These are phyloP conservation scores for Pseudogymnoascus sp. DNA, from an alignment of 2,329 filamentous ascomycete species.

Conservation along the genomic window DNA sequence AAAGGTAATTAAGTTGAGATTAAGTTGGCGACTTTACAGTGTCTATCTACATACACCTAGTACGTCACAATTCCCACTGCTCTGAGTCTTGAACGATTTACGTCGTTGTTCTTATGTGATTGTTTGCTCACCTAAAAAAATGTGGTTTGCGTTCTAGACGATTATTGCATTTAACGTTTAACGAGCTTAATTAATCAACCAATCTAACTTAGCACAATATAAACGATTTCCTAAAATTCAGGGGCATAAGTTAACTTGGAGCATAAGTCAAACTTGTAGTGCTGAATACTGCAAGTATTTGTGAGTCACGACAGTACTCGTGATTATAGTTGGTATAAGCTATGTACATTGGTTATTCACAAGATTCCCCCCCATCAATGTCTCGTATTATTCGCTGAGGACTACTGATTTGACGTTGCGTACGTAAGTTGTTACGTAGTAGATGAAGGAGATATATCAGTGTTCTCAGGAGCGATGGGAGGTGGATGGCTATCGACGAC, in stretches of 20 bases:
- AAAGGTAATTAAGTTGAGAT: too few relatives aligned
- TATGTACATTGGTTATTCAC: constrained; percentile 5
- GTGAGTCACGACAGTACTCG: not conserved
- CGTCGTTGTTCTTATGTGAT: too few relatives aligned
- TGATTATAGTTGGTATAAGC: not conserved
- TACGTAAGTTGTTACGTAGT: not conserved
- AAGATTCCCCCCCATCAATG: not conserved
- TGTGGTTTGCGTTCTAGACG: too few relatives aligned
- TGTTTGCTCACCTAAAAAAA: too few relatives aligned
- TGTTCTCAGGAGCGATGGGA: not conserved
- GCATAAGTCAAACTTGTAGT: not conserved
- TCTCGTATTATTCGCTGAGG: not conserved
- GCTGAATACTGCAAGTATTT: not conserved
- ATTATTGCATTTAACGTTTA: too few relatives aligned
- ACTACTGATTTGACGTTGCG: not conserved
- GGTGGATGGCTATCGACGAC: not conserved
- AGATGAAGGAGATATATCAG: not conserved
- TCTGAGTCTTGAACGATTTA: too few relatives aligned
- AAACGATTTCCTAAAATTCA: too few relatives aligned
- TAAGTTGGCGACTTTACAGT: too few relatives aligned
- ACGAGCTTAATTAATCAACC: too few relatives aligned
- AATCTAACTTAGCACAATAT: too few relatives aligned
- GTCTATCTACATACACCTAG: too few relatives aligned
- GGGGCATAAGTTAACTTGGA: not conserved
- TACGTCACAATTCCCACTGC: too few relatives aligned